Base-by-base conservation (phyloP, 352 stramenopile species). In the Phytophthora tentaculata region DNA sequence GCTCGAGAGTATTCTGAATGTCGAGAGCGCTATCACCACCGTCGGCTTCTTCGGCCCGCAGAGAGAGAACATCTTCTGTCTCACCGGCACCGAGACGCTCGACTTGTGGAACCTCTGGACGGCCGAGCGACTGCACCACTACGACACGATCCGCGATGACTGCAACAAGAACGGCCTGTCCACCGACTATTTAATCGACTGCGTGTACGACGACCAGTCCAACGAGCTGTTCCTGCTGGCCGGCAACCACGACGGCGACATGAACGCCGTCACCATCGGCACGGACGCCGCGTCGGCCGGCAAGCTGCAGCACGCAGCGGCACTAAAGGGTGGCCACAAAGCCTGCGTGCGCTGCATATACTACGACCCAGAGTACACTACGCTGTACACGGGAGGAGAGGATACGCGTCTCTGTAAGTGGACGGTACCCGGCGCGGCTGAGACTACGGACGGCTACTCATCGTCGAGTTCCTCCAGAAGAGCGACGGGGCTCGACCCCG, bases 51-150 rank as follows among this genome's bases (percentile, higher is more conserved):
- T 97, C 61, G 91, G 91, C 0, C 76, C 77, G 5, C 73, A 94
- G 51, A 70, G 67, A 3, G 88, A 96, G 52, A 89, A 96, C 57
- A 86, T 97, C 23, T 95, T 84, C 63, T 96, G 80, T 52, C 79
- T 96, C 20, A 97, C 90, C 0, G 89, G 91, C 64, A 90, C 86
- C 16, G 91, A 97, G 79, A 96, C 88, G 41, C 79, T 97, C 20
- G 91, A 95, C 51, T 64, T 97, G 51, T 97, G 91, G 91, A 96
- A 97, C 72, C 55, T 96, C 41, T 84, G 85, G 72, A 93, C 83
- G 5, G 91, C 91, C 7, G 55, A 95, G 69, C 79, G 87, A 9
- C 76, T 96, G 63, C 87, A 91, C 57, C 87, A 95, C 72, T 95
- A 92, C 65, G 73, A 81, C 54, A 80, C 69, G 6, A 76, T 95